Evolutionary conservation across 352 stramenopile genomes (phyloP).

Genomic region (Bremia lactucae): DNA sequence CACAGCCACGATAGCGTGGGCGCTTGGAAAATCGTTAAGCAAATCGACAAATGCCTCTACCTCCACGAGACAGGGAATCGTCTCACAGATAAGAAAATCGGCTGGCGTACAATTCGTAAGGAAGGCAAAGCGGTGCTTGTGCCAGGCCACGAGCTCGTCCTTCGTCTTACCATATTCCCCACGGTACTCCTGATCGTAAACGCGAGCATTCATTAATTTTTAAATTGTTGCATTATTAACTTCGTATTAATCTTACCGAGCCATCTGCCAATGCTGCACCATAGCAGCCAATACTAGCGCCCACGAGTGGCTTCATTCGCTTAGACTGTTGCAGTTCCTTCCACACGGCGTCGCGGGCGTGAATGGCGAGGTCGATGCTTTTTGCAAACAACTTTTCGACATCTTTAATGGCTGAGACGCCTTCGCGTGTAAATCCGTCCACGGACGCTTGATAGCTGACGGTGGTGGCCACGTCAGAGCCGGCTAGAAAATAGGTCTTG

Average conservation of each 20-base stretch:
- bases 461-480: slow-evolving; percentile 72
- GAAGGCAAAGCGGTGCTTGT: slow-evolving; percentile 61
- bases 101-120: slow-evolving; percentile 39
- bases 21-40: slow-evolving; percentile 49
- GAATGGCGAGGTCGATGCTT: slow-evolving; percentile 62
- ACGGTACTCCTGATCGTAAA: slow-evolving; percentile 60
- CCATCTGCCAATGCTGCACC: slow-evolving; percentile 73
- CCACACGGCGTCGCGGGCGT: slow-evolving; percentile 55
- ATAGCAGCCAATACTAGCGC: slow-evolving; percentile 81
- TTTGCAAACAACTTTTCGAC: slow-evolving; percentile 58
- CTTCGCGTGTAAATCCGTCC: slow-evolving; percentile 69
- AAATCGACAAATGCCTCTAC: slow-evolving; percentile 68
- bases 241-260: slow-evolving; percentile 46
- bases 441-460: slow-evolving; percentile 82
- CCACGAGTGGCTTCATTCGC: slow-evolving; percentile 59
- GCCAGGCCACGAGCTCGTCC: slow-evolving; percentile 62
- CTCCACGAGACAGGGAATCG: slow-evolving; percentile 75
- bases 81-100: slow-evolving; percentile 80
- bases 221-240: too few species aligned
- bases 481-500: slow-evolving; percentile 61
- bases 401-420: slow-evolving; percentile 25
- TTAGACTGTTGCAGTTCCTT: slow-evolving; percentile 22
- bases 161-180: slow-evolving; percentile 67
- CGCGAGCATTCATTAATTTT: slow-evolving; percentile 1
- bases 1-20: slow-evolving; percentile 51